phyloP scores from a whole-genome alignment of 2,329 filamentous ascomycete species.

The Venturia oleaginea region DNA sequence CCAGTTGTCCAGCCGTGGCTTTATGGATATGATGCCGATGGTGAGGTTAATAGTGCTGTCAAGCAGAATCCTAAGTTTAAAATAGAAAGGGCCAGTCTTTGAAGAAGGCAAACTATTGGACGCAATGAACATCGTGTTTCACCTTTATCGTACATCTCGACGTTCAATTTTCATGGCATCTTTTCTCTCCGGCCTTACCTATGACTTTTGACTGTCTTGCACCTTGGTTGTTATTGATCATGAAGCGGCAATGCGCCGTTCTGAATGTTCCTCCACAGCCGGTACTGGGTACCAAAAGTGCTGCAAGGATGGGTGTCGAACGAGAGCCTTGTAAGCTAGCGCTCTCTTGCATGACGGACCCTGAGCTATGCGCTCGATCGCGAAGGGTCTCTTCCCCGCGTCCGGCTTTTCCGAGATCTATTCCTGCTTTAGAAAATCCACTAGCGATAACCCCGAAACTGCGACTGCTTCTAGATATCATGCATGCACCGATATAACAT shows the following conservation, averaged over 20 bases:
- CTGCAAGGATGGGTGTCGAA: background rate
- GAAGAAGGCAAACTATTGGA: background rate
- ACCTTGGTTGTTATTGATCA: no score
- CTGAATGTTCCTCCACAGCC: background rate
- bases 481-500: background rate
- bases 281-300: background rate
- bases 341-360: background rate
- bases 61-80: background rate
- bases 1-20: slow-evolving; percentile 28
- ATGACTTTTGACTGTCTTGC: no score
- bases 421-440: background rate
- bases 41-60: slow-evolving; percentile 21
- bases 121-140: background rate
- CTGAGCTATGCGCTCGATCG: background rate
- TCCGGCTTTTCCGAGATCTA: background rate
- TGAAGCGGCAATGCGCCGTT: no score
- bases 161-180: background rate
- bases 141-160: no score
- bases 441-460: background rate
- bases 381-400: background rate
- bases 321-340: background rate
- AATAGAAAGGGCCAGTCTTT: background rate
- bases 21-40: slow-evolving; percentile 26
- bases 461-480: background rate
- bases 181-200: no score